These are phyloP conservation scores for Backusella circina DNA, from an alignment of 192 early-diverging fungal species.

Conservation along the genomic window DNA sequence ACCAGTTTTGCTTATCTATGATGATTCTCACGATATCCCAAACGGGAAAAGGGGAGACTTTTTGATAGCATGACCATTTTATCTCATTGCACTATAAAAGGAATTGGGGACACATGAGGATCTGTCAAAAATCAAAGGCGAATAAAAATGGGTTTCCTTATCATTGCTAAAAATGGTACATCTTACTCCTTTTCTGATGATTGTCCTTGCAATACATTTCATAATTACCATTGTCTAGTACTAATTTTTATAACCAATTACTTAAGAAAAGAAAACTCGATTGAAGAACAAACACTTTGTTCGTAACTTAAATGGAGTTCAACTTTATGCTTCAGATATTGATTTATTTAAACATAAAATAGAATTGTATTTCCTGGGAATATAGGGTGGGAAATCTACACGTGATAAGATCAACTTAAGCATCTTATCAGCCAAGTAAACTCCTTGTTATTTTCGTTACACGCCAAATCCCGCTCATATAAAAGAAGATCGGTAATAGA, in stretches of 20 bases:
- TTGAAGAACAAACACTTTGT: background rate
- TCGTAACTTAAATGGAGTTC: background rate
- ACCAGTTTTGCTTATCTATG: background rate
- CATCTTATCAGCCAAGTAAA: slow-evolving; percentile 10
- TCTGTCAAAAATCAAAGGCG: slow-evolving; percentile 16
- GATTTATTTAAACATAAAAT: background rate
- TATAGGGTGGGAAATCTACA: background rate
- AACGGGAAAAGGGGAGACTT: background rate
- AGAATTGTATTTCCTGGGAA: background rate
- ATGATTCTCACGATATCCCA: background rate
- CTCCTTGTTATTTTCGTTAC: slow-evolving; percentile 14
- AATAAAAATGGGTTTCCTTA: slow-evolving; percentile 6
- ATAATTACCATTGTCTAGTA: background rate
- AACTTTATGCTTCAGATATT: background rate
- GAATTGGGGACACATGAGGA: background rate
- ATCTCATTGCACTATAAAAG: background rate
- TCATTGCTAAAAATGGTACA: slow-evolving; percentile 7
- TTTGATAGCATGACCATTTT: background rate
- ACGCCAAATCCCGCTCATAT: background rate
- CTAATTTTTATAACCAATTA: background rate
- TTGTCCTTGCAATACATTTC: background rate
- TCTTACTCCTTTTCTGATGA: background rate
- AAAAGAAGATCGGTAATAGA: background rate
- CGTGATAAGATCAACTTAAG: slow-evolving; percentile 20
- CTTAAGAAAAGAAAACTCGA: background rate